phyloP scores from a whole-genome alignment of 225 moss, liverwort and hornwort genomes.

The Sphagnum tenellum region DNA sequence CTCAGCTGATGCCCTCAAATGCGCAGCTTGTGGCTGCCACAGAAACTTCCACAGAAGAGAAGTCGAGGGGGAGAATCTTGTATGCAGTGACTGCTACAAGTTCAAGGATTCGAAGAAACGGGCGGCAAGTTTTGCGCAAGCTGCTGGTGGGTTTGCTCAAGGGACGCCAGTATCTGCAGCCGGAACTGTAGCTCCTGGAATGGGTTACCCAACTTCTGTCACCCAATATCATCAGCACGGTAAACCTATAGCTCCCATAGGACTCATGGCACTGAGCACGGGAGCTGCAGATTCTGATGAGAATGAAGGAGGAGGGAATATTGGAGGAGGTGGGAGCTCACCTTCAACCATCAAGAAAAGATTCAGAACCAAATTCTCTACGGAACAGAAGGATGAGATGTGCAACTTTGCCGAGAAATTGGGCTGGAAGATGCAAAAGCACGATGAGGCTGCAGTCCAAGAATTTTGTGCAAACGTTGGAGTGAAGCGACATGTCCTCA shows the following conservation, averaged over 20 bases:
- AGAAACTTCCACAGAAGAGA: constrained; percentile 97
- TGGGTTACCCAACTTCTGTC: neutral
- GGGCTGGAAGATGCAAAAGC: constrained; percentile 99
- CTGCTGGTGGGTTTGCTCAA: neutral
- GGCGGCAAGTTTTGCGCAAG: neutral
- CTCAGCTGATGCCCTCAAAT: constrained; percentile 70
- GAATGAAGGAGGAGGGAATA: constrained; percentile 22
- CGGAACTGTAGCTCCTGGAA: neutral
- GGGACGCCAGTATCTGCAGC: constrained; percentile 1
- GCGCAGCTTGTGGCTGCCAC: constrained; percentile 95
- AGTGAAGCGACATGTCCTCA: constrained; percentile 96
- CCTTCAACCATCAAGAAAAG: constrained; percentile 93
- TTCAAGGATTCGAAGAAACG: neutral
- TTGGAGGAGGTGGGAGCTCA: constrained; percentile 30
- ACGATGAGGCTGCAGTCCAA: constrained; percentile 94
- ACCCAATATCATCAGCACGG: constrained; percentile 6
- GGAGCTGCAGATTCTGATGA: constrained; percentile 92
- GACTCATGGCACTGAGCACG: constrained; percentile 64
- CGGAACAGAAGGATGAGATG: constrained; percentile 99
- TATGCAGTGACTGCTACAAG: constrained; percentile 34
- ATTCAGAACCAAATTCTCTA: constrained; percentile 93
- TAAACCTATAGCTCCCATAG: constrained; percentile 46
- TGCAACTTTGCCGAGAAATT: constrained; percentile 89
- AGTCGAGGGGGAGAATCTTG: constrained; percentile 72
- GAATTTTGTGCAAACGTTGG: constrained; percentile 83